Conservation (phyloP, 2,329 filamentous ascomycete genomes). For the Herpotrichia juniperi region DNA sequence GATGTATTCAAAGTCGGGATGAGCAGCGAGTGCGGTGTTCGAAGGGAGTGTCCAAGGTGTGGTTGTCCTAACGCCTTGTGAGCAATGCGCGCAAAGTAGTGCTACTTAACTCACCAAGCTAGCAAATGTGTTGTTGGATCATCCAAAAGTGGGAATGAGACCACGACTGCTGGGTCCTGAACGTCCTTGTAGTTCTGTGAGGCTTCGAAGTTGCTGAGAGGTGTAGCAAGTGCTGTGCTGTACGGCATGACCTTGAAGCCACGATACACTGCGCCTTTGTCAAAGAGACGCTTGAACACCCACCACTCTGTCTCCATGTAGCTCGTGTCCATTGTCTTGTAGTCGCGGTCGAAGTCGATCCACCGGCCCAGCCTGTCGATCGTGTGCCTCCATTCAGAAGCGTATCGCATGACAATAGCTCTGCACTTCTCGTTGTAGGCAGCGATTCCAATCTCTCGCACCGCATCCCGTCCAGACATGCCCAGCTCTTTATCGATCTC, state of each 20-base stretch:
- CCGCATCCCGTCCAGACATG: constrained; percentile 85
- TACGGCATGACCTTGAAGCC: constrained; percentile 95
- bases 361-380: constrained; percentile 89
- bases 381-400: constrained; percentile 83
- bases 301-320: constrained; percentile 99
- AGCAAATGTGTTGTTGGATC: constrained; percentile 78
- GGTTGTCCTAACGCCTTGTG: constrained; percentile 62
- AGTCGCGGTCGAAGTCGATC: constrained; percentile 98
- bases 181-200: constrained; percentile 95
- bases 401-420: constrained; percentile 91
- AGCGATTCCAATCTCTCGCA: constrained; percentile 82
- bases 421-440: constrained; percentile 93
- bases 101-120: constrained; percentile 63
- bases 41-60: constrained; percentile 88
- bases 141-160: constrained; percentile 82
- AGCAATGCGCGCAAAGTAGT: background rate
- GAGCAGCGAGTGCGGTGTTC: constrained; percentile 76
- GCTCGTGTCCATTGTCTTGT: constrained; percentile 94
- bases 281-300: constrained; percentile 92
- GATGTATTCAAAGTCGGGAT: constrained; percentile 85
- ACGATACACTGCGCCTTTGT: constrained; percentile 88
- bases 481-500: constrained; percentile 97
- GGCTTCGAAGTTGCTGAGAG: constrained; percentile 91
- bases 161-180: constrained; percentile 86
- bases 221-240: constrained; percentile 86